These are phyloP conservation scores for Mesembryanthemum crystallinum DNA, from an alignment of 148 eudicot species.

Conservation along the genomic window DNA sequence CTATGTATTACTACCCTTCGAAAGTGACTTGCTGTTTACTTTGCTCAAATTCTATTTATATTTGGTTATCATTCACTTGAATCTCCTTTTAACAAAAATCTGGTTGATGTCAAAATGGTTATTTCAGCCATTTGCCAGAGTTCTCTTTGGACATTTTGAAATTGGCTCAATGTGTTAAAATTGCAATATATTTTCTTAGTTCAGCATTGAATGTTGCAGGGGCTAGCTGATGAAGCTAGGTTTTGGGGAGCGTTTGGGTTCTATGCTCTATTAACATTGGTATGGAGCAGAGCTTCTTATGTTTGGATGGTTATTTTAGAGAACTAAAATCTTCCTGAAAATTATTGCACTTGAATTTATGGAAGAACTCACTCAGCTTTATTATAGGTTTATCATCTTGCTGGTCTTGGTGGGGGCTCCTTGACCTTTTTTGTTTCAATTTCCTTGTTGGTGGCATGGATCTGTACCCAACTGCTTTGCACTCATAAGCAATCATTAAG, in stretches of 20 bases:
- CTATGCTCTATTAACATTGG: conserved; percentile 71
- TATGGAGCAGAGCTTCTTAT: conserved; percentile 34
- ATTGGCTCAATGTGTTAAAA: neutral
- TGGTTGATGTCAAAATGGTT: neutral
- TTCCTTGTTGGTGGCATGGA: conserved; percentile 80
- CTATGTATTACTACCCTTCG: too few relatives aligned
- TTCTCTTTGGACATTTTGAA: neutral
- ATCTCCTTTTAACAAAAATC: too few relatives aligned
- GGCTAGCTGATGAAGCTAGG: conserved; percentile 54
- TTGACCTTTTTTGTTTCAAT: conserved; percentile 56
- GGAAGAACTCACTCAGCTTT: conserved; percentile 7
- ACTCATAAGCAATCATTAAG: conserved; percentile 58
- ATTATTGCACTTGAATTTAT: neutral
- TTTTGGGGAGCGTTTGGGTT: conserved; percentile 97
- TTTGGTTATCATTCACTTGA: too few relatives aligned
- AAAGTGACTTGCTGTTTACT: too few relatives aligned
- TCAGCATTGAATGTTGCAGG: conserved; percentile 43
- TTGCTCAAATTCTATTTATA: too few relatives aligned
- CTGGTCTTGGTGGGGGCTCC: conserved; percentile 86
- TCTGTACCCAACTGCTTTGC: conserved; percentile 42
- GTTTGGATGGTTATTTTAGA: conserved; percentile 1
- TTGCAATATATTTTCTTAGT: conserved; percentile 11
- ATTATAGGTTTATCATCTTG: conserved; percentile 65
- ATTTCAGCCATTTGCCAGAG: neutral
- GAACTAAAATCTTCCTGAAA: neutral